These are phyloP conservation scores for Magnaporthales sp. DNA, from an alignment of 2,329 filamentous ascomycete genomes.

Conservation along the genomic window DNA sequence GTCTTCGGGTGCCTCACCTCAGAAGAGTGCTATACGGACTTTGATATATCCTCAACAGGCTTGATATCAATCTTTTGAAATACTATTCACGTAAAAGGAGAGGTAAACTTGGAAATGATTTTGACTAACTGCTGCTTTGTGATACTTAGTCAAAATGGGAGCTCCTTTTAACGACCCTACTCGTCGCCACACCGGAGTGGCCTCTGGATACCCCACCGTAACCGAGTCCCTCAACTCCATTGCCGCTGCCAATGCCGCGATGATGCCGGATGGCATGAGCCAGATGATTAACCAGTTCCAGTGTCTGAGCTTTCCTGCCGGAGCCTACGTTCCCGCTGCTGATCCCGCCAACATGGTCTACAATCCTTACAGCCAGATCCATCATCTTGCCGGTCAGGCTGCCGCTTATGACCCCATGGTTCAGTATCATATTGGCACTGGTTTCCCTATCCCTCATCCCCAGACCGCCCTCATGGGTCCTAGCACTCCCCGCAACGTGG, in stretches of 20 bases:
- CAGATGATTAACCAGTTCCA: conserved; percentile 20
- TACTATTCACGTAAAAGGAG: neutral
- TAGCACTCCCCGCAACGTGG: conserved; percentile 40
- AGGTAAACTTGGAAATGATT: neutral
- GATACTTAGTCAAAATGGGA: neutral
- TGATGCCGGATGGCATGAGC: conserved; percentile 5
- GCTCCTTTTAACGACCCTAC: neutral
- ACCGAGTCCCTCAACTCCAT: conserved; percentile 6
- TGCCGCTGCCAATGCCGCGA: neutral
- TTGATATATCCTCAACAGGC: neutral
- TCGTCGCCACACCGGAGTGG: conserved; percentile 6
- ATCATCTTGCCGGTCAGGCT: conserved; percentile 14
- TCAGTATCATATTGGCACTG: conserved; percentile 11
- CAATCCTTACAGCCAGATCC: conserved; percentile 12
- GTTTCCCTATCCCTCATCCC: conserved; percentile 12
- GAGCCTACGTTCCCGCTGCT: conserved; percentile 15
- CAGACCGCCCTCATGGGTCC: conserved; percentile 26
- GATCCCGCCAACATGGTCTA: conserved; percentile 21
- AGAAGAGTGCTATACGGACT: neutral
- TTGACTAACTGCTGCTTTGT: neutral
- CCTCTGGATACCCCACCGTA: conserved; percentile 6
- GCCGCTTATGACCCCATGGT: conserved; percentile 17
- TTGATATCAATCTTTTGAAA: neutral
- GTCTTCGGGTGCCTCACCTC: neutral
- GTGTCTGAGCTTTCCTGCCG: conserved; percentile 15